phyloP scores from a whole-genome alignment of 2,329 filamentous ascomycete species.

The Lachnellula subtilissima region DNA sequence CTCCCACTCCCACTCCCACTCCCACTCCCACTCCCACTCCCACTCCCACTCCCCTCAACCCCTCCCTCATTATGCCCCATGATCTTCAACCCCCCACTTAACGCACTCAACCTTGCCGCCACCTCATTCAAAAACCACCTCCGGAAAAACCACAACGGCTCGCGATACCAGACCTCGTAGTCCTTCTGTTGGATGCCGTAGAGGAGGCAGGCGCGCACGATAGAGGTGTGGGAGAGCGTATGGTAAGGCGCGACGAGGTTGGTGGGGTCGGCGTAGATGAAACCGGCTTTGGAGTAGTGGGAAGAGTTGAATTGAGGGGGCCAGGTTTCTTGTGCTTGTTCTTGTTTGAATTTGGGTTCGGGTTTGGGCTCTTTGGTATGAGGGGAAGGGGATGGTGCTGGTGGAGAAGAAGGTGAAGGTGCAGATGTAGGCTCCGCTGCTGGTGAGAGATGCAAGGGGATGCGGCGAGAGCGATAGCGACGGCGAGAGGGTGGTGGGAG shows the following conservation, averaged over 20 bases:
- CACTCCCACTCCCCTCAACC: neutral
- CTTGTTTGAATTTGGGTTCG: neutral
- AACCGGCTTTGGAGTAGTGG: neutral
- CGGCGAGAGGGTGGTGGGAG: too few relatives aligned
- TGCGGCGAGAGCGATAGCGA: too few relatives aligned
- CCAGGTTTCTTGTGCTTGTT: neutral
- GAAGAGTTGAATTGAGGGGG: neutral
- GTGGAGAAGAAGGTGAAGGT: neutral
- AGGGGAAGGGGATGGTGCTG: too few relatives aligned
- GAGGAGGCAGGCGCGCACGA: neutral
- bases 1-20: too few relatives aligned
- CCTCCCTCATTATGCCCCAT: neutral
- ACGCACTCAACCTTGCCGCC: neutral
- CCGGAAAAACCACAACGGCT: neutral
- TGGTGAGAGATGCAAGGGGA: neutral
- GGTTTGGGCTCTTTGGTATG: neutral
- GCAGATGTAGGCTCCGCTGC: neutral
- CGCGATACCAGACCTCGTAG: neutral
- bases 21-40: too few relatives aligned
- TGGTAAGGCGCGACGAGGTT: neutral
- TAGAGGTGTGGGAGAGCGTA: neutral
- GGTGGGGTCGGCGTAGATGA: neutral
- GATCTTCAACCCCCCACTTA: neutral
- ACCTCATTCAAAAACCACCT: neutral
- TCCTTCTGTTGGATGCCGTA: neutral